phyloP scores from a whole-genome alignment of 164 flowering plant species.

The Vitis cinerea region DNA sequence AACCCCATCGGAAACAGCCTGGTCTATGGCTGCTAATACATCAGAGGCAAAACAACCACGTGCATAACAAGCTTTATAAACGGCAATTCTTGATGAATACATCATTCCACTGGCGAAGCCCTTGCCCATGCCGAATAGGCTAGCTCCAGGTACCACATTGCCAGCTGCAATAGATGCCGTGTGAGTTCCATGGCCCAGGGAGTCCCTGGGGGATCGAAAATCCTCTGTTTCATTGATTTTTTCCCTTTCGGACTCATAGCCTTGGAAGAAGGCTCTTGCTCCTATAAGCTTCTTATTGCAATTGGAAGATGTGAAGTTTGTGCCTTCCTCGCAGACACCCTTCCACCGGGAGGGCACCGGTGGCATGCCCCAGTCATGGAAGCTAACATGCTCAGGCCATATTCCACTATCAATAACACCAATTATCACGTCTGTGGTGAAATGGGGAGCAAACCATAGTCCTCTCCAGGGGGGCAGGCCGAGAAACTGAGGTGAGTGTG shows the following conservation, averaged over 20 bases:
- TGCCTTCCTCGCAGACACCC: slow-evolving; percentile 61
- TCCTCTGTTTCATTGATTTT: slow-evolving; percentile 45
- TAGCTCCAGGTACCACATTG: slow-evolving; percentile 41
- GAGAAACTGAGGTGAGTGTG: slow-evolving; percentile 69
- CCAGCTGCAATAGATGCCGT: slow-evolving; percentile 84
- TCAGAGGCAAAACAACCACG: slow-evolving; percentile 60
- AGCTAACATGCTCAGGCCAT: slow-evolving; percentile 78
- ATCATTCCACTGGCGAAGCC: slow-evolving; percentile 73
- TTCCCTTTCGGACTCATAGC: slow-evolving; percentile 44
- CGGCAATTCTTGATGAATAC: slow-evolving; percentile 59
- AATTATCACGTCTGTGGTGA: slow-evolving; percentile 56
- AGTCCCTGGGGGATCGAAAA: slow-evolving; percentile 57
- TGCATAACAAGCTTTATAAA: slow-evolving; percentile 65
- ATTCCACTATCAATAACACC: slow-evolving; percentile 78
- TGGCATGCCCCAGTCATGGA: slow-evolving; percentile 41
- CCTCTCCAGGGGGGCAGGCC: slow-evolving; percentile 59
- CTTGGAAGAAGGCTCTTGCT: slow-evolving; percentile 52
- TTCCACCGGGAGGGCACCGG: slow-evolving; percentile 63
- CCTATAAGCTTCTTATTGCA: slow-evolving; percentile 69
- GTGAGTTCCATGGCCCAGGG: slow-evolving; percentile 81
- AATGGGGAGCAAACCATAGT: slow-evolving; percentile 42
- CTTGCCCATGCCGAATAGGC: slow-evolving; percentile 53
- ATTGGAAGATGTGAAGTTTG: slow-evolving; percentile 37
- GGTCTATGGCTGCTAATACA: slow-evolving; percentile 65
- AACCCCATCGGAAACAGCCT: slow-evolving; percentile 72